Evolutionary conservation across 2,329 filamentous ascomycete species (phyloP), one percentile per base, ranked within the genome.

Genomic region (Ophiocordyceps polyrhachis-furcata): DNA sequence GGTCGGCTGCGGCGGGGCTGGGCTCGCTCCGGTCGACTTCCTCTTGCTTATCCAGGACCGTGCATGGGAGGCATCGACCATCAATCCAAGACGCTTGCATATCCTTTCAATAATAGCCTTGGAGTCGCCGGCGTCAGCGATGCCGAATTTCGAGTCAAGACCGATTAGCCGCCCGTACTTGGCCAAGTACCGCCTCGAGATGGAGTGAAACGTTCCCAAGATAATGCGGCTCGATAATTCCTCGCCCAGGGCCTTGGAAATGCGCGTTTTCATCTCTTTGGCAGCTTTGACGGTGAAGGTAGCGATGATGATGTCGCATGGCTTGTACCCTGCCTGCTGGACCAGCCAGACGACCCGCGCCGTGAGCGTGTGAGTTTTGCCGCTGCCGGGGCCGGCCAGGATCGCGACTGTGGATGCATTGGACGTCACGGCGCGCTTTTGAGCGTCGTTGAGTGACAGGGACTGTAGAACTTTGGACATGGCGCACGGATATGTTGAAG

Each of bases 241-340:
- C 48, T 81, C 73, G 1, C 87, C 87, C n/a, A 96, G 70, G n/a
- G 84, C 71, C 47, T 73, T 80, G 0, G 79, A 77, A 46, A 96
- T 84, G 8, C 89, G 76, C 56, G 86, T 79, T 55, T 87, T 86
- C 89, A 98, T 98, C 65, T 96, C 89, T 17, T 69, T 75, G 17
- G 88, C 85, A 1, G 91, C 88, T 61, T 96, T 96, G 59, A 94
- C 87, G 2, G 91, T 98, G 58, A 98, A 98, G 0, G 89, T 96
- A 49, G 89, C 91, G 48, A 95, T 89, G 48, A 98, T 79, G 54
- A 96, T 79, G 64, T 95, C 86, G 65, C 83, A 78, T 55, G 89
- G 89, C 46, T 76, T 73, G 53, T 85, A 75, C 40, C 79, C 76
- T 52, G 76, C 66, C 53, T 82, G 70, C 43, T 80, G 74, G 45